Evolutionary conservation across 2,329 filamentous ascomycete species (phyloP), one percentile per base, ranked within the genome.

Genomic region (Penicillium polonicum): DNA sequence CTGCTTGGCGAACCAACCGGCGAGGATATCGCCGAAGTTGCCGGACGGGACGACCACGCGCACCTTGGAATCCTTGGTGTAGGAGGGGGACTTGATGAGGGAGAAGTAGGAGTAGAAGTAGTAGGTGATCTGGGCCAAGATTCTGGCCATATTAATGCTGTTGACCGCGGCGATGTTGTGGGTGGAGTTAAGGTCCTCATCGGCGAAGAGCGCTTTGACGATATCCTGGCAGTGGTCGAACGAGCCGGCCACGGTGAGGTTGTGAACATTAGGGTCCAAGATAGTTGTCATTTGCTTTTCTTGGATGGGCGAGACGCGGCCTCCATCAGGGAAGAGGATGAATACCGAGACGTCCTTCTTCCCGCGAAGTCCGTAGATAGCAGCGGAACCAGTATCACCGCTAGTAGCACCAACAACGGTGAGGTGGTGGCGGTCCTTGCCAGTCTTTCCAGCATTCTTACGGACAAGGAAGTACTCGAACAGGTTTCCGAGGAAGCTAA

Each of bases 221-320:
- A 94, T 95, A 76, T 96, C 92, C 80, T 97, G 93, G 77, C 94
- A 97, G 73, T 97, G 92, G 71, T 97, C 93, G 72, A 97, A 97
- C 0, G 91, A 95, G 57, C 93, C 94, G 49, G 89, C 86, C 13
- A 97, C 89, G 52, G 90, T 87, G 46, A 97, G 79, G 76, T 96
- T 96, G 82, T 97, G 91, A 35, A 97, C 92, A 72, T 97, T 97
- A 58, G 84, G 79, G 73, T 97, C 94, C 41, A 91, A 80, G 29
- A 59, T 90, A 0, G 93, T 97, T 0, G 92, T 97, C 94, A 97
- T 97, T 79, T 97, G 94, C 5, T 90, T 89, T 76, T 97, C 91
- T 76, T 97, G 94, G 57, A 97, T 89, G 10, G 50, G 48, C 13
- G 15, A 92, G 90, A 72, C 88, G 92, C 61, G 97, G 65, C 91